Evolutionary conservation across 768 basidiomycete species (phyloP).

Genomic region (Lactarius hatsudake): DNA sequence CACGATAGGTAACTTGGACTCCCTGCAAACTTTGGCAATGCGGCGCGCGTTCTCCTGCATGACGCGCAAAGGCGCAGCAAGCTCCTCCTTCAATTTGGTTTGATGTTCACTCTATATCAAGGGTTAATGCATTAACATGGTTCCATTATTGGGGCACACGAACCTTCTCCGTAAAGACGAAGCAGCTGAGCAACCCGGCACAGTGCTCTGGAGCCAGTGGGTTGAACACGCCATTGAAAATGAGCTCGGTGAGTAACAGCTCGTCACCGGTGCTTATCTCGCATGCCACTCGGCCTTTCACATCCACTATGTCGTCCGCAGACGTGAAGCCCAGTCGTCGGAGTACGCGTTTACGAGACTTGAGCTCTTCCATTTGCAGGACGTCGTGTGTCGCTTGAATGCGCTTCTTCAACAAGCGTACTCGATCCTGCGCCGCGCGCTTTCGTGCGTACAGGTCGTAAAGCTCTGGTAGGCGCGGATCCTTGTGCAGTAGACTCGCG

Average conservation of each 20-base stretch:
- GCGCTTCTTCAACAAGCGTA: slow-evolving; percentile 77
- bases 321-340: slow-evolving; percentile 90
- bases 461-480: slow-evolving; percentile 72
- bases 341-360: slow-evolving; percentile 90
- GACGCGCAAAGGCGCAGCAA: slow-evolving; percentile 85
- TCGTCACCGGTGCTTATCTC: slow-evolving; percentile 99
- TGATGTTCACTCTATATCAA: slow-evolving; percentile 71
- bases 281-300: slow-evolving; percentile 97
- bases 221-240: slow-evolving; percentile 98
- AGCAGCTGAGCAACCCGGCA: slow-evolving; percentile 92
- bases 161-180: slow-evolving; percentile 97
- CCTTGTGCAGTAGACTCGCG: slow-evolving; percentile 72
- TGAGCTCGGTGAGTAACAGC: slow-evolving; percentile 89
- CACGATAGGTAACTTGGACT: slow-evolving; percentile 83
- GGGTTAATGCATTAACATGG: not conserved
- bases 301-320: slow-evolving; percentile 88
- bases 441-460: slow-evolving; percentile 82
- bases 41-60: slow-evolving; percentile 95
- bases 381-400: slow-evolving; percentile 91
- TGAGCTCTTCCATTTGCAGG: slow-evolving; percentile 94
- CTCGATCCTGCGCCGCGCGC: slow-evolving; percentile 61
- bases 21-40: slow-evolving; percentile 96
- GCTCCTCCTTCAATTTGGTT: slow-evolving; percentile 87
- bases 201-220: slow-evolving; percentile 85
- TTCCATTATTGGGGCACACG: not conserved